phyloP scores from a whole-genome alignment of 176 grass and related monocot genomes.

The Bolboschoenus planiculmis region DNA sequence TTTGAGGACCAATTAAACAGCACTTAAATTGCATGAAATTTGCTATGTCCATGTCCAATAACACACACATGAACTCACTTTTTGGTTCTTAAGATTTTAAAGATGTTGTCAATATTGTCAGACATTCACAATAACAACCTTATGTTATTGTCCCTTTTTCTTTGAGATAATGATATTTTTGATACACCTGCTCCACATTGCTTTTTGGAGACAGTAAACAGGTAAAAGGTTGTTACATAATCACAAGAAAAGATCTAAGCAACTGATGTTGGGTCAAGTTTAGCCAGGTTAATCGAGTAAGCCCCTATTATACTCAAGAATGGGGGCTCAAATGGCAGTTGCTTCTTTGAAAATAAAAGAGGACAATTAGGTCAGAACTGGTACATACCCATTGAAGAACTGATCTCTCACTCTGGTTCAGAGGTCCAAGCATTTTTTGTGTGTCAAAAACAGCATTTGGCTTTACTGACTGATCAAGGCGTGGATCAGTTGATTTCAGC shows the following conservation, averaged over 20 bases:
- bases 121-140: too few species aligned
- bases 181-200: not conserved
- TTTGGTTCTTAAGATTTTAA: not conserved
- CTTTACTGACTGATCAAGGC: slow-evolving; percentile 52
- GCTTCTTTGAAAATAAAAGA: not conserved
- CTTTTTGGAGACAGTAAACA: not conserved
- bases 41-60: not conserved
- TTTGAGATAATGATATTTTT: not conserved
- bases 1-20: not conserved
- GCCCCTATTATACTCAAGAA: not conserved
- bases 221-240: not conserved
- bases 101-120: too few species aligned
- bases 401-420: slow-evolving; percentile 79
- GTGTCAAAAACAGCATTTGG: slow-evolving; percentile 66
- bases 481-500: slow-evolving; percentile 63
- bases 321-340: not conserved
- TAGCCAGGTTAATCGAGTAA: not conserved
- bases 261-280: not conserved
- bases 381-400: slow-evolving; percentile 70
- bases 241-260: not conserved
- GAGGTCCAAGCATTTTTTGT: slow-evolving; percentile 65
- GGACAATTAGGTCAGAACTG: slow-evolving; percentile 24
- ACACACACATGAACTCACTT: not conserved
- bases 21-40: not conserved
- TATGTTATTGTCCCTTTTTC: too few species aligned